These are phyloP conservation scores for Fraxinus angustifolia DNA, from an alignment of 305 asterid species.

Conservation along the genomic window DNA sequence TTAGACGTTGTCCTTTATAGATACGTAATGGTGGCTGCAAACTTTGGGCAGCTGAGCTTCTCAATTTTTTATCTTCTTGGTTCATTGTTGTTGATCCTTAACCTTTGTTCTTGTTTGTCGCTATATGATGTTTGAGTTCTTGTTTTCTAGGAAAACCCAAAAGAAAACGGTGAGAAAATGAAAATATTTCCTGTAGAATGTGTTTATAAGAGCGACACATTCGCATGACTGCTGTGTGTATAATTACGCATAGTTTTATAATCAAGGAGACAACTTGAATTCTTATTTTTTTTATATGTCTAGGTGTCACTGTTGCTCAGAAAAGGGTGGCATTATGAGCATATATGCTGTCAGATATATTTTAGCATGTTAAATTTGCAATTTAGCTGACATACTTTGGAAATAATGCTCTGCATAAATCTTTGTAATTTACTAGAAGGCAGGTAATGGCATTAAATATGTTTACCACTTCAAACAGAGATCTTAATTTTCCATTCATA, in stretches of 20 bases:
- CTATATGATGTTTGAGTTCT: background rate
- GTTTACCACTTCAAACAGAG: background rate
- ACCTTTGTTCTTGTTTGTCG: background rate
- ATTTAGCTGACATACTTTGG: background rate
- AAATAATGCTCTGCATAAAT: slow-evolving; percentile 10
- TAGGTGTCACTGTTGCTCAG: slow-evolving; percentile 8
- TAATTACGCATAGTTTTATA: background rate
- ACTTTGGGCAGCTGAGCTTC: background rate
- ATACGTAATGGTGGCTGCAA: background rate
- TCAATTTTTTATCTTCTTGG: background rate
- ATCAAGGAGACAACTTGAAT: slow-evolving; percentile 5
- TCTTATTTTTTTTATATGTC: slow-evolving; percentile 1
- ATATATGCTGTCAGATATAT: slow-evolving; percentile 3
- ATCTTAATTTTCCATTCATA: slow-evolving; percentile 3
- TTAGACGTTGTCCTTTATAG: background rate
- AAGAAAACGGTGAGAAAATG: background rate
- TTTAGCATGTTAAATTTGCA: slow-evolving; percentile 5
- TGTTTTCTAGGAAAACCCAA: background rate
- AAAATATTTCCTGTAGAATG: background rate
- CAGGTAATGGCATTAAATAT: background rate
- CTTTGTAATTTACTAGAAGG: background rate
- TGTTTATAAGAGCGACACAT: background rate
- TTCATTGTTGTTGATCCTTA: background rate
- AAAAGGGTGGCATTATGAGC: slow-evolving; percentile 3
- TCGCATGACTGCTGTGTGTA: background rate